phyloP scores from a whole-genome alignment of 805 yeast species.

The Zygosaccharomyces bisporus region DNA sequence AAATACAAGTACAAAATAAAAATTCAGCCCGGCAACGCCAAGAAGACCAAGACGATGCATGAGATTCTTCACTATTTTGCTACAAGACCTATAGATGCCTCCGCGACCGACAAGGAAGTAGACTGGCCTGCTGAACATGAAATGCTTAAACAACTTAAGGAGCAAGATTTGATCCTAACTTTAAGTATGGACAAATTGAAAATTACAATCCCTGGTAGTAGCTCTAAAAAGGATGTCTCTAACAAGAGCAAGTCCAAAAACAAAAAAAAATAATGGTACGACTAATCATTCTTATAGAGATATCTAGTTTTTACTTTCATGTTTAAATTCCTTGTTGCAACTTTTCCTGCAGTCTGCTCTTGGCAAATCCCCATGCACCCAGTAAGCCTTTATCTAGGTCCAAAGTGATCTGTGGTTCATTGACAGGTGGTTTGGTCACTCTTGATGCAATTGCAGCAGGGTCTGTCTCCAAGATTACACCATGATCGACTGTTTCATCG shows the following conservation, averaged over 20 bases:
- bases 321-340: slow-evolving; percentile 42
- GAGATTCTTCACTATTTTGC: slow-evolving; percentile 62
- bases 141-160: slow-evolving; percentile 51
- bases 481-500: slow-evolving; percentile 93
- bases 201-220: slow-evolving; percentile 51
- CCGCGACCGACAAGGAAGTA: slow-evolving; percentile 43
- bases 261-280: slow-evolving; percentile 9
- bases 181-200: slow-evolving; percentile 72
- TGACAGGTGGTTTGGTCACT: slow-evolving; percentile 81
- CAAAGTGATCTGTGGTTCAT: slow-evolving; percentile 56
- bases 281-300: slow-evolving; percentile 1
- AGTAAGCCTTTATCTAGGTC: slow-evolving; percentile 75
- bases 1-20: slow-evolving; percentile 80
- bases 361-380: slow-evolving; percentile 85
- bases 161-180: slow-evolving; percentile 61
- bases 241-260: slow-evolving; percentile 27
- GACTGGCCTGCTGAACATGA: slow-evolving; percentile 75
- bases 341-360: slow-evolving; percentile 59
- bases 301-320: neutral
- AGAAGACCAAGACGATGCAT: slow-evolving; percentile 80
- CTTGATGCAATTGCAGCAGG: slow-evolving; percentile 82
- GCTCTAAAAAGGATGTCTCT: slow-evolving; percentile 23
- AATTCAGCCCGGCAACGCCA: slow-evolving; percentile 69
- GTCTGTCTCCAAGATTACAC: slow-evolving; percentile 86
- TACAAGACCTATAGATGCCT: slow-evolving; percentile 44